Base-by-base conservation (phyloP, 768 basidiomycete species). In the Mycena kentingensis region DNA sequence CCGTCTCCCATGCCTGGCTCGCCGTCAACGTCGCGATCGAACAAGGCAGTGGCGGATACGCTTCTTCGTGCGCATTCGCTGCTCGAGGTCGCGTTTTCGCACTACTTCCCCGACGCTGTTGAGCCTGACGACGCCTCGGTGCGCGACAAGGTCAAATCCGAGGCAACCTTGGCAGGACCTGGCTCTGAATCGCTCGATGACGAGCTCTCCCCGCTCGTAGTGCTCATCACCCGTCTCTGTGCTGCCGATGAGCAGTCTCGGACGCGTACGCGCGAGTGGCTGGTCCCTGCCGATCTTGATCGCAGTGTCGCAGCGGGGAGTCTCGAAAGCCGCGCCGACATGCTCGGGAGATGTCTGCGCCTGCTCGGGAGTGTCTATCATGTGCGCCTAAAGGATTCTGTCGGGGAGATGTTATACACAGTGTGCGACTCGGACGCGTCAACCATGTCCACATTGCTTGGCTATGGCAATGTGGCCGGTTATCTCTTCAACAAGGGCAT, bases 381-480 rank as follows among this genome's bases (percentile, higher is more conserved):
- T 60, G 64, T 77, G 1, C 77, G 85, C 37, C 69, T 91, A 55
- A 90, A 92, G 63, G 82, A 84, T 60, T 75, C 88, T 13, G 79
- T 88, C 3, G 95, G 95, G 10, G 94, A 98, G 72, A 76, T 98
- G 77, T 70, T 98, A 16, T 98, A 79, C 68, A 83, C 87, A 0
- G 77, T 93, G 61, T 90, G 89, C 58, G 87, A 91, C 56, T 85
- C 82, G 2, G 85, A 97, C 69, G 93, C 89, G n/a, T 74, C 79
- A 5, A 80, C 77, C 0, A 73, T 98, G 15, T 81, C 83, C n/a
- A 79, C 83, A 4, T 81, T 88, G 37, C 80, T 97, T 46, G 96
- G 96, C 6, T 99, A 99, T 62, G 96, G 96, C 35, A 94, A 94
- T 65, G 93, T 94, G 35, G 93, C 94, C 0, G 97, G 97, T 1